Base-by-base conservation (phyloP, 1,139 yeast genomes). In the Sugiyamaella paludigena region DNA sequence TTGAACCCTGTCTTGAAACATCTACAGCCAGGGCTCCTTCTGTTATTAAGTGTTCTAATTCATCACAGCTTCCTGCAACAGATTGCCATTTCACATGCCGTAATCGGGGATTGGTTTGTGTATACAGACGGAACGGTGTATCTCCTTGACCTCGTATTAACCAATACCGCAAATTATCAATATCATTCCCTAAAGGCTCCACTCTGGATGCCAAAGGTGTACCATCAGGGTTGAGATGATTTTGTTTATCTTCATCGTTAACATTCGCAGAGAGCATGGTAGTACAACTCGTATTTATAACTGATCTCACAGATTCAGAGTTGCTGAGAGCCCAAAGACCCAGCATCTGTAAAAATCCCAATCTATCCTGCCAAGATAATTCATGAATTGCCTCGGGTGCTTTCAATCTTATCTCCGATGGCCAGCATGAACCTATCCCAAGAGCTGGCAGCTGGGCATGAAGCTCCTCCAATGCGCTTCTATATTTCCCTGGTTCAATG, bases 401-500 rank as follows among this genome's bases (percentile, higher is more conserved):
- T 37, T 60, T 58, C 55, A 70, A 58, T 36, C 65, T 62, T 15
- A 64, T 52, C 15, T 44, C 27, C 10, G 47, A 47, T n/a, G 60
- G 60, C 65, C 64, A 63, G 24, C 51, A 48, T 34, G 53, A 58
- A 36, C 63, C 55, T 38, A 63, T 48, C 28, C 66, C 65, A 42
- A 65, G 51, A n/a, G 54, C 44, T 36, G 60, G 53, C 32, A 57
- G 54, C 40, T 51, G 58, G 12, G 53, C 52, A 45, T 52, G 65
- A 38, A 55, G 58, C 56, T 63, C 72, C 55, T 68, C 71, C 36
- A 71, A 52, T 4, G 75, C 72, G 11, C 71, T 58, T 19, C 55
- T 56, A 51, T 64, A 70, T 36, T 61, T 58, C 3, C 68, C 71
- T n/a, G 59, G 55, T 58, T 72, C 75, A 40, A 72, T 63, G 32